Evolutionary conservation across 2,329 filamentous ascomycete species (phyloP), one percentile per base, ranked within the genome.

Genomic region (Diplodia seriata): DNA sequence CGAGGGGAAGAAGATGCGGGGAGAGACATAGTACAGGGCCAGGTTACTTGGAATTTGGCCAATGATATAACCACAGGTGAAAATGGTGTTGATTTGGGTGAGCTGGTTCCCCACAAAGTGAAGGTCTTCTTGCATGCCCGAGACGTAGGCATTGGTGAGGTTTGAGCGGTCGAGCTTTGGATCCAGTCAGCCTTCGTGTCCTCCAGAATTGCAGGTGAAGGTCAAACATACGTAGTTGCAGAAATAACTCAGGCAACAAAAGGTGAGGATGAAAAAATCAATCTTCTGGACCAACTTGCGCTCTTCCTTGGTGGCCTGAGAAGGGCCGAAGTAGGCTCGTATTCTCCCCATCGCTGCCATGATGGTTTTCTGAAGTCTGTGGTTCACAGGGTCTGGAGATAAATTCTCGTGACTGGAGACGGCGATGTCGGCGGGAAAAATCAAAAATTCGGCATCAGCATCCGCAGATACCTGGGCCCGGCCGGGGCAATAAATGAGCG

Each of bases 261-360:
- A 89, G 0, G 85, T 87, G 54, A 89, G 75, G 71, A 89, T 89
- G 77, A 89, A 89, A 72, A 88, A 89, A 73, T 89, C 87, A 57
- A 88, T 85, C 77, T 87, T 88, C 50, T 80, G 82, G 6, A 89
- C 78, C 36, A 89, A 76, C 68, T 79, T 80, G 38, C 76, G 75
- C 71, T 84, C 82, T 15, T 76, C 77, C 14, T 76, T 74, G 18
- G 75, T 74, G 61, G 71, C 73, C 49, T 79, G 76, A 7, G 75
- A 75, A 47, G 78, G 76, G 12, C 75, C 74, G 38, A 80, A 66
- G 68, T 80, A 80, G 6, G 66, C 66, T n/a, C 66, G 14, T 26
- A 56, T 14, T 8, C 15, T 64, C 5, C n/a, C 57, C 47, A 61
- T 7, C 5, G 50, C 23, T 5, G 55, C 66, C 66, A 67, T 67